phyloP scores from a whole-genome alignment of 2,329 filamentous ascomycete genomes.

The Boeremia exigua region DNA sequence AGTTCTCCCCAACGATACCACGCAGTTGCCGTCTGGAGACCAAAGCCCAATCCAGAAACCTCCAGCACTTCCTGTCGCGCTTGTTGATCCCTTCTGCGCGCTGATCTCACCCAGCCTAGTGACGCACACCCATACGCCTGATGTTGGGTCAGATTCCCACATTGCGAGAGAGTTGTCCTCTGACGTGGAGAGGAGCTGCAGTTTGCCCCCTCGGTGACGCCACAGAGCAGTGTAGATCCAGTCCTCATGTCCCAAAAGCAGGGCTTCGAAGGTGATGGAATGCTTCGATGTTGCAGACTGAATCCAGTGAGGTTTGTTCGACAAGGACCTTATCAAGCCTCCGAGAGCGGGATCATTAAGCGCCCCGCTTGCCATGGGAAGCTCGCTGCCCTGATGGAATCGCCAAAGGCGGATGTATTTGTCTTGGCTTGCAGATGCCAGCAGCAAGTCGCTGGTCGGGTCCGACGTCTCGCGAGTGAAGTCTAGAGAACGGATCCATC shows the following conservation, averaged over 20 bases:
- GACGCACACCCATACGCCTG: constrained; percentile 89
- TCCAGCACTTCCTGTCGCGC: constrained; percentile 92
- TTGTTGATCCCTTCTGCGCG: constrained; percentile 92
- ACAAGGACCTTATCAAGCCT: constrained; percentile 73
- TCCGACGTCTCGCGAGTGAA: constrained; percentile 70
- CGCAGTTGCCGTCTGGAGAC: constrained; percentile 76
- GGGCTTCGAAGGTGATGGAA: constrained; percentile 88
- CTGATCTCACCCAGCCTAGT: constrained; percentile 92
- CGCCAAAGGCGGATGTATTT: constrained; percentile 97
- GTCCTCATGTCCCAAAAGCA: constrained; percentile 94
- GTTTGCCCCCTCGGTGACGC: constrained; percentile 62
- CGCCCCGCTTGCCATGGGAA: constrained; percentile 63
- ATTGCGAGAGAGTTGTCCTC: constrained; percentile 94
- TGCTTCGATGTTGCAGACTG: constrained; percentile 66
- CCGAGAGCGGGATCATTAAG: constrained; percentile 64
- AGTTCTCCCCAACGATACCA: constrained; percentile 85
- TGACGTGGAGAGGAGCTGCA: constrained; percentile 84
- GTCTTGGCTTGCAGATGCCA: constrained; percentile 95
- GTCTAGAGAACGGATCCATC: constrained; percentile 87
- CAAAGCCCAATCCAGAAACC: constrained; percentile 97
- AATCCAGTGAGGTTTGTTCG: constrained; percentile 88
- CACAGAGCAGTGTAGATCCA: constrained; percentile 94
- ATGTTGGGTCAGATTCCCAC: constrained; percentile 83
- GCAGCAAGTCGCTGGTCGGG: constrained; percentile 70
- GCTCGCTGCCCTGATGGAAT: constrained; percentile 72